Evolutionary conservation across 345 rosid species (phyloP), one percentile per base, ranked within the genome.

Genomic region (Populus nigra): DNA sequence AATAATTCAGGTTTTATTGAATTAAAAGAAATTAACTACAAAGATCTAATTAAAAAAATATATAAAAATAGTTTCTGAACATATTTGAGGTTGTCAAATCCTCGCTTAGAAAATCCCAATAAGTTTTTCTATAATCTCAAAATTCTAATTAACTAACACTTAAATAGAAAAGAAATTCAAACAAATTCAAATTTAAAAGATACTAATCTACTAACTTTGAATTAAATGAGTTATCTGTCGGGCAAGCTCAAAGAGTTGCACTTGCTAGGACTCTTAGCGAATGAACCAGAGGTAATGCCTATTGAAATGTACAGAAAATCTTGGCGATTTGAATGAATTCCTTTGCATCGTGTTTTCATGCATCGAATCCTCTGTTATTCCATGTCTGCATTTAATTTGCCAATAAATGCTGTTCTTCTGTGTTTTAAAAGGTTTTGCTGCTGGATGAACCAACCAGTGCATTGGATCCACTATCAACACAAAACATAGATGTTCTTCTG

Each of bases 181-280:
- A 33, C 36, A 33, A 33, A 33, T 33, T 33, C 4, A 4, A 33
- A 33, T 33, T 33, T 33, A 33, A 33, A 4, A 33, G 36, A 33
- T 33, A 33, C 36, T 33, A 33, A 33, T 33, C 36, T 33, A 33
- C 36, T 33, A 33, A 33, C 36, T 33, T 33, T 5, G 36, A 33
- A 33, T 33, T 33, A n/a, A 61, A 75, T 5, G 97, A 92, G 74
- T 76, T 93, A 76, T 93, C 98, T 0, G 97, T 92, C 0, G 98
- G 98, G 53, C 96, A 95, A 87, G 92, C 93, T n/a, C 99, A 92
- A 73, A 84, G 99, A 76, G 99, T 93, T 59, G 98, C 99, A 0
- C 93, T 95, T 55, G 98, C 99, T 1, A 85, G 98, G 81, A 95
- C 98, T 5, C 79, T 95, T 95, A 43, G 99, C 98, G 8, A 93